A percentile compares a stretch with the other conserved stretches of the same genome.
Evolutionary conservation across 805 yeast species (phyloP).

Genomic region (Wickerhamiella azyma): DNA sequence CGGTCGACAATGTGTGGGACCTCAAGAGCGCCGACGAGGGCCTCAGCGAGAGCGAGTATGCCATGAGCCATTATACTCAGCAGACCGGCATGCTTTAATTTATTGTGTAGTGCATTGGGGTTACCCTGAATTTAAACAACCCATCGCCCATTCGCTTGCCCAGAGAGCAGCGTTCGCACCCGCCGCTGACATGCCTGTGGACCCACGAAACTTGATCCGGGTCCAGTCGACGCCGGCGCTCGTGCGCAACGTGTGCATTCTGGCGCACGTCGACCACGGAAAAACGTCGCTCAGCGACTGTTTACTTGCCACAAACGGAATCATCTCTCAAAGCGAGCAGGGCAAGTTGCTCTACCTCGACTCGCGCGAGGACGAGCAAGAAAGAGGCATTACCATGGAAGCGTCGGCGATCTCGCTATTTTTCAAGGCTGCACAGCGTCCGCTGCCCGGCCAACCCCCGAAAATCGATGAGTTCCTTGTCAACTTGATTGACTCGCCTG

Average conservation of each 20-base stretch:
- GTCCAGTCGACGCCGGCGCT: constrained; percentile 57
- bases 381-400: constrained; percentile 96
- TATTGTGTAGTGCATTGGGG: too few relatives aligned
- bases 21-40: constrained; percentile 23
- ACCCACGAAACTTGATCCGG: constrained; percentile 47
- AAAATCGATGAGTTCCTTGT: constrained; percentile 62
- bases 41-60: constrained; percentile 24
- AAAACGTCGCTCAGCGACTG: constrained; percentile 92
- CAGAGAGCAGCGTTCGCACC: too few relatives aligned
- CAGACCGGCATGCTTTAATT: constrained; percentile 14
- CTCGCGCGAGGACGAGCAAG: constrained; percentile 89
- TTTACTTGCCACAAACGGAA: constrained; percentile 85
- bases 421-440: constrained; percentile 49
- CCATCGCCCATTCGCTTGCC: too few relatives aligned
- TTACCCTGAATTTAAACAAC: too few relatives aligned
- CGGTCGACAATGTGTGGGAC: constrained; percentile 32
- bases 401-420: constrained; percentile 90
- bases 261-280: constrained; percentile 98
- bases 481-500: constrained; percentile 94
- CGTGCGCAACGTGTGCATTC: constrained; percentile 81
- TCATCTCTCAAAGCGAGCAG: constrained; percentile 86
- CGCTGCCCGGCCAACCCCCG: constrained; percentile 22
- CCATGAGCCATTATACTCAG: constrained; percentile 25
- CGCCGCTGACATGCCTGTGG: constrained; percentile 31
- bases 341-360: constrained; percentile 90